A percentile compares a stretch with the other conserved stretches of the same genome.
These are phyloP conservation scores for Saccharum hybrid DNA, from an alignment of 202 grass and related monocot species.

Conservation along the genomic window DNA sequence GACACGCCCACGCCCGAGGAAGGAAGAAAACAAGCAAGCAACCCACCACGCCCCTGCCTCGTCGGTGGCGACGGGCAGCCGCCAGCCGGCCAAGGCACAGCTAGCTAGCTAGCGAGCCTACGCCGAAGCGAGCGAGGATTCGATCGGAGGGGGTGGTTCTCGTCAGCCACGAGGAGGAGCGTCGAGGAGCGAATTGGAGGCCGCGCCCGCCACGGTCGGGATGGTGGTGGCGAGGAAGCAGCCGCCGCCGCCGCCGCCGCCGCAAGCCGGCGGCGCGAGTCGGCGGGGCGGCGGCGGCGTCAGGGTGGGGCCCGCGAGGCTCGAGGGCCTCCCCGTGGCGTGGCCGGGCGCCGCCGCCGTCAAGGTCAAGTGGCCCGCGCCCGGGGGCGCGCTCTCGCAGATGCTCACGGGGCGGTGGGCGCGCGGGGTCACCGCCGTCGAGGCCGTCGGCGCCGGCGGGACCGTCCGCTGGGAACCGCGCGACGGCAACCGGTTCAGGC, in stretches of 20 bases:
- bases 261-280: not conserved
- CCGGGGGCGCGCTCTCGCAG: slow-evolving; percentile 49
- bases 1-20: not conserved
- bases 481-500: slow-evolving; percentile 54
- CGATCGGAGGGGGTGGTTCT: no score
- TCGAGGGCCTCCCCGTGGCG: slow-evolving; percentile 57
- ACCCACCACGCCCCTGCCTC: not conserved
- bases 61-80: not conserved
- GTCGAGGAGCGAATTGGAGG: not conserved
- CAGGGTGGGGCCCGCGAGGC: slow-evolving; percentile 44
- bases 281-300: slow-evolving; percentile 47
- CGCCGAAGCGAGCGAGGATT: not conserved
- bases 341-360: slow-evolving; percentile 44
- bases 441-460: slow-evolving; percentile 50
- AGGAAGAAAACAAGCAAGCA: not conserved
- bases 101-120: not conserved
- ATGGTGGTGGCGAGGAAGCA: slow-evolving; percentile 45
- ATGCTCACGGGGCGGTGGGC: slow-evolving; percentile 53
- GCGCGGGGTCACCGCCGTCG: slow-evolving; percentile 54
- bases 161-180: not conserved
- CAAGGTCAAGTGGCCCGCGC: slow-evolving; percentile 60
- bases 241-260: not conserved
- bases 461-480: slow-evolving; percentile 52
- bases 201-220: not conserved
- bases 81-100: not conserved